Evolutionary conservation across 768 basidiomycete genomes (phyloP), one percentile per base, ranked within the genome.

Genomic region (Rhodotorula toruloides): DNA sequence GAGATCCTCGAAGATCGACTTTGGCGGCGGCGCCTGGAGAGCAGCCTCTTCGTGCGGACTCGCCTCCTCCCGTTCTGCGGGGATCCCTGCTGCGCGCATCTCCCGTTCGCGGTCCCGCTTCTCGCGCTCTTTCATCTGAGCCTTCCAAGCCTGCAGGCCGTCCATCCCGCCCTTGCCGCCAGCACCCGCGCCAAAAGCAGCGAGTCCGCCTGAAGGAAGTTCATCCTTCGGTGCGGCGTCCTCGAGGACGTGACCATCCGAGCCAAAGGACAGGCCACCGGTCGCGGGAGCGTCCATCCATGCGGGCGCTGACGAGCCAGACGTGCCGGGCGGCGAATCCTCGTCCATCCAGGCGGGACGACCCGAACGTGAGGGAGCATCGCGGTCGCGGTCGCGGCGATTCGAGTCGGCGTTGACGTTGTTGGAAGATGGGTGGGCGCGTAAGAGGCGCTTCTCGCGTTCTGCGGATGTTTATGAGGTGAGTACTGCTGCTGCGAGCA

Each of bases 121-220:
- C 53, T 71, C 70, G 59, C 54, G 54, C 56, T 71, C 70, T 56
- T 65, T 64, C 70, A 71, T 71, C 57, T 71, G 70, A 44, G 52
- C 36, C 56, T 71, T 71, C 54, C 54, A 71, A 50, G 63, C 63
- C 60, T 71, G 70, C 25, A 71, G 64, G 39, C 56, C 32, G 47
- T 71, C 70, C 40, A 71, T 54, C 2, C 65, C 69, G n/a, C 59
- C 61, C 16, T 65, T 56, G 3, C 57, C 69, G 3, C 49, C 56
- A 3, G n/a, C 40, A 4, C 46, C 58, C 29, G 25, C n/a, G n/a
- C 29, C 27, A 31, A 31, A 47, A 22, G 31, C 29, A 1, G 29
- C 50, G 16, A 43, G 42, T 4, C 25, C 57, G 42, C 29, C 46
- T 27, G 47, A 16, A 32, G 37, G 25, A n/a, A n/a, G 34, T 29